Evolutionary conservation across 176 grass and related monocot genomes (phyloP).

Genomic region (Hordeum vulgare): MorexV3_pseudomolecules_assembly NC_058519.1:517419281-517419780

Average conservation of each 20-base stretch:
- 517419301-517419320: conserved; percentile 52
- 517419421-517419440: not conserved
- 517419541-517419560: too few species aligned
- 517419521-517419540: conserved; percentile 44
- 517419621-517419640: too few species aligned
- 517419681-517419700: too few species aligned
- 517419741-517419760: too few species aligned
- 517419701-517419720: too few species aligned
- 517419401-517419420: not conserved
- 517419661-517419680: too few species aligned
- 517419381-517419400: not conserved
- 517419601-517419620: too few species aligned
- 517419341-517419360: conserved; percentile 48
- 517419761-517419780: conserved; percentile 30
- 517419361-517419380: not conserved
- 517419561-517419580: too few species aligned
- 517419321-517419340: conserved; percentile 49
- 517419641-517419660: too few species aligned
- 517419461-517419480: not conserved
- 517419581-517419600: too few species aligned
- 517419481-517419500: not conserved
- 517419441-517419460: not conserved
- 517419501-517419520: not conserved
- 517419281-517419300: conserved; percentile 71
- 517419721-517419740: too few species aligned